Evolutionary conservation across 495 filamentous ascomycete species (phyloP).

Genomic region (Aspergillus carlsbadensis): DNA sequence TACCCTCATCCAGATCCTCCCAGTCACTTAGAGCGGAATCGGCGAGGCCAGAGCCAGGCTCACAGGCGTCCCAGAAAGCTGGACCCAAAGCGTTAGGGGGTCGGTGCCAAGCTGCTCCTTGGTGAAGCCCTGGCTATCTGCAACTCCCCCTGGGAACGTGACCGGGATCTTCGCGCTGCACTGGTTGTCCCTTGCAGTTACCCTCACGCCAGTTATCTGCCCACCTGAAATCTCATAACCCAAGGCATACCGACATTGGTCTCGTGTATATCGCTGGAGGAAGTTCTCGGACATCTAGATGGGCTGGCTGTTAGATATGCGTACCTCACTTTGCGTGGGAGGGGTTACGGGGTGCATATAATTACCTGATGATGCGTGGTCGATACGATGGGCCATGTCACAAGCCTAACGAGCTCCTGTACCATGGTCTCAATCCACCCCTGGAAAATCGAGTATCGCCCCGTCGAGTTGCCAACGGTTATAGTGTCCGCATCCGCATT

Average conservation of each 20-base stretch:
- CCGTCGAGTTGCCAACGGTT: slow-evolving; percentile 50
- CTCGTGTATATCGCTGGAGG: slow-evolving; percentile 52
- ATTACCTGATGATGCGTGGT: slow-evolving; percentile 52
- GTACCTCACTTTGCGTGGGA: not conserved
- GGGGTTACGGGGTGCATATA: not conserved
- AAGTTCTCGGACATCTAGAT: slow-evolving; percentile 49
- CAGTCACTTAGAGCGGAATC: slow-evolving; percentile 36
- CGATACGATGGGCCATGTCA: slow-evolving; percentile 57
- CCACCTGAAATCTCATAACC: slow-evolving; percentile 41
- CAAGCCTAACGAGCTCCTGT: slow-evolving; percentile 56
- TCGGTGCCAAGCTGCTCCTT: slow-evolving; percentile 59
- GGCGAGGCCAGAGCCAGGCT: slow-evolving; percentile 50
- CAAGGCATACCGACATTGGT: slow-evolving; percentile 52
- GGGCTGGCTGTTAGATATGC: not conserved
- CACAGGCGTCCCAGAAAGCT: slow-evolving; percentile 50
- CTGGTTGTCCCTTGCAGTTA: slow-evolving; percentile 49
- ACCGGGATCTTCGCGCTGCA: slow-evolving; percentile 56
- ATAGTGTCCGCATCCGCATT: slow-evolving; percentile 44
- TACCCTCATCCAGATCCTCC: too few species aligned
- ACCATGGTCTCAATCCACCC: slow-evolving; percentile 61
- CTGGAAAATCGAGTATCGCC: slow-evolving; percentile 54
- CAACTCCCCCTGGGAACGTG: slow-evolving; percentile 49
- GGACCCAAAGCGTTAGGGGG: slow-evolving; percentile 59
- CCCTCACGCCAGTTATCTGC: slow-evolving; percentile 51
- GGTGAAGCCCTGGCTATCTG: slow-evolving; percentile 40